Conservation (phyloP, 805 yeast species). For the Cyberlindnera lachancei region DNA sequence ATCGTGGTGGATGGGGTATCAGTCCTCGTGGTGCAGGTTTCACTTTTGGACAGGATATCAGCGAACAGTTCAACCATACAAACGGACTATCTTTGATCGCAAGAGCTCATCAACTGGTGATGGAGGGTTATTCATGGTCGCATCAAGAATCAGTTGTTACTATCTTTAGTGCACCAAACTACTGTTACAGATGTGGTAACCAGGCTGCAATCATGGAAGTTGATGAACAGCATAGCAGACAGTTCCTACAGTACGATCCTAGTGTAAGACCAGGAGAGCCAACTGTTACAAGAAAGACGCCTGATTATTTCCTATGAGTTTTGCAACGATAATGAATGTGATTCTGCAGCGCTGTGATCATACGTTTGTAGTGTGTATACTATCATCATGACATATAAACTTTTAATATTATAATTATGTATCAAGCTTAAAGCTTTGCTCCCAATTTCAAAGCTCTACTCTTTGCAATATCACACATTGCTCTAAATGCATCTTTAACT, state of each 20-base stretch:
- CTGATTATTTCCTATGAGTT: constrained; percentile 81
- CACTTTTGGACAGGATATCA: constrained; percentile 94
- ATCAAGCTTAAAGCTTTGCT: constrained; percentile 20
- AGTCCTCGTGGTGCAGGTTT: constrained; percentile 98
- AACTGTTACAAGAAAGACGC: constrained; percentile 92
- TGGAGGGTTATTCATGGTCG: constrained; percentile 95
- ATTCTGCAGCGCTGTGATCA: neutral
- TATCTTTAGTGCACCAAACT: constrained; percentile 91
- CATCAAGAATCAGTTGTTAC: constrained; percentile 94
- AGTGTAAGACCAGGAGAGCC: constrained; percentile 97
- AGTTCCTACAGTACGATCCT: constrained; percentile 92
- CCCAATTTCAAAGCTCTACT: constrained; percentile 61
- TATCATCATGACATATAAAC: no score
- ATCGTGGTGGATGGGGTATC: constrained; percentile 96
- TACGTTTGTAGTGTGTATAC: neutral
- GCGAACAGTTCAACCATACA: constrained; percentile 88
- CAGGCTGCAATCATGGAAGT: constrained; percentile 98
- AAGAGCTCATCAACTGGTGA: constrained; percentile 94
- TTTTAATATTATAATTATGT: constrained; percentile 1
- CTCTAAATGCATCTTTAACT: constrained; percentile 61
- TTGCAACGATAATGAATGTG: no score
- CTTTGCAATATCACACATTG: constrained; percentile 87
- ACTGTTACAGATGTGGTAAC: constrained; percentile 96
- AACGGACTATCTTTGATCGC: constrained; percentile 81
- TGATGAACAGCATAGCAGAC: constrained; percentile 87